Conservation (phyloP, 1,284 basidiomycete genomes). For the Chalciporus sp. region DNA sequence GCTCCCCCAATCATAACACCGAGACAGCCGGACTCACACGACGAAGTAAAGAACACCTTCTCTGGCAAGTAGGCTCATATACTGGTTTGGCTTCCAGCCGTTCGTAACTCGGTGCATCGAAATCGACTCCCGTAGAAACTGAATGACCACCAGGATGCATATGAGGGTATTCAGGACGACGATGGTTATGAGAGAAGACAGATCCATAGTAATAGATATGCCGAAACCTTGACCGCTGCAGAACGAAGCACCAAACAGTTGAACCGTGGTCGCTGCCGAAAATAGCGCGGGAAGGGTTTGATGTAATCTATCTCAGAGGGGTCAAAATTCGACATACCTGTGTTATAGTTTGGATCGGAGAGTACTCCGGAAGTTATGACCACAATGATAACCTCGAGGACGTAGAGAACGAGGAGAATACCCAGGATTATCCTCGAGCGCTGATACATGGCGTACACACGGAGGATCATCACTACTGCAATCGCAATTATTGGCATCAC, state of each 20-base stretch:
- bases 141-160: background rate
- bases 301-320: too few species aligned
- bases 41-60: slow-evolving; percentile 1
- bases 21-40: background rate
- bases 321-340: background rate
- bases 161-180: background rate
- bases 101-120: background rate
- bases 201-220: too few species aligned
- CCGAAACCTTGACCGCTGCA: background rate
- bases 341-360: background rate
- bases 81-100: background rate
- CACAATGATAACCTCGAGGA: background rate
- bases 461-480: background rate
- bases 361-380: background rate
- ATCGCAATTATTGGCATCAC: background rate
- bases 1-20: too few species aligned
- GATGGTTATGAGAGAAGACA: background rate
- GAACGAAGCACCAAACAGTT: background rate
- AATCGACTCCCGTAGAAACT: background rate
- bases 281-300: too few species aligned
- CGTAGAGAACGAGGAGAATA: background rate
- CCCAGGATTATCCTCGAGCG: background rate
- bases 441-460: background rate
- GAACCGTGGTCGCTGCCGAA: too few species aligned
- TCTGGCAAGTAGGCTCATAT: background rate